Conservation (phyloP, 371 early-diverging fungal species). For the Mycotypha africana region DNA sequence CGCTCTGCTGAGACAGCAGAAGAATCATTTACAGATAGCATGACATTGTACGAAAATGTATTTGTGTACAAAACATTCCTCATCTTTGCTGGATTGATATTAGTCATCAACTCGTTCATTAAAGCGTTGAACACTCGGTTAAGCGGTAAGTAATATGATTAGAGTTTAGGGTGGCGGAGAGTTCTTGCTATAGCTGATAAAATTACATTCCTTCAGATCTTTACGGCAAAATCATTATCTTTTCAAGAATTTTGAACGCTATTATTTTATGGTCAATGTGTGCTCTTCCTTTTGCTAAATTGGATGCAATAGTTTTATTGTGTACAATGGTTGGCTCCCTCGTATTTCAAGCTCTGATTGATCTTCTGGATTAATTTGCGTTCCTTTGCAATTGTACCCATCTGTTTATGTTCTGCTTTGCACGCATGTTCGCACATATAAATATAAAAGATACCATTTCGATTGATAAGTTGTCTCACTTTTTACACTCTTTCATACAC, state of each 20-base stretch:
- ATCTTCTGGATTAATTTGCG: background rate
- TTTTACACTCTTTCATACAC: no score
- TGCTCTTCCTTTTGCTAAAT: slow-evolving; percentile 39
- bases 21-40: slow-evolving; percentile 4
- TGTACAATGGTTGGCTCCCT: slow-evolving; percentile 39
- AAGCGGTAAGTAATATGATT: no score
- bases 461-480: no score
- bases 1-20: no score
- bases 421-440: background rate
- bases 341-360: slow-evolving; percentile 21
- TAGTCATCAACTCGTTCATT: slow-evolving; percentile 40
- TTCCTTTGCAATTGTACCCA: no score
- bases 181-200: no score
- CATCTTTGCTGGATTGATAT: slow-evolving; percentile 40
- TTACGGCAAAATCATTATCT: slow-evolving; percentile 42
- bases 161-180: no score
- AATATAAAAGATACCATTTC: background rate
- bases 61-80: slow-evolving; percentile 46
- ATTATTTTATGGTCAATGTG: slow-evolving; percentile 41
- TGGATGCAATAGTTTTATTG: slow-evolving; percentile 36
- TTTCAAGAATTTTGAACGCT: slow-evolving; percentile 35
- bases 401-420: no score
- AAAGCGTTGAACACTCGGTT: slow-evolving; percentile 44
- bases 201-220: no score
- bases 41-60: slow-evolving; percentile 18